Percentiles rank a stretch among this genome's conserved stretches.
Conservation (phyloP, 495 filamentous ascomycete genomes). For the Neurospora sp. region DNA sequence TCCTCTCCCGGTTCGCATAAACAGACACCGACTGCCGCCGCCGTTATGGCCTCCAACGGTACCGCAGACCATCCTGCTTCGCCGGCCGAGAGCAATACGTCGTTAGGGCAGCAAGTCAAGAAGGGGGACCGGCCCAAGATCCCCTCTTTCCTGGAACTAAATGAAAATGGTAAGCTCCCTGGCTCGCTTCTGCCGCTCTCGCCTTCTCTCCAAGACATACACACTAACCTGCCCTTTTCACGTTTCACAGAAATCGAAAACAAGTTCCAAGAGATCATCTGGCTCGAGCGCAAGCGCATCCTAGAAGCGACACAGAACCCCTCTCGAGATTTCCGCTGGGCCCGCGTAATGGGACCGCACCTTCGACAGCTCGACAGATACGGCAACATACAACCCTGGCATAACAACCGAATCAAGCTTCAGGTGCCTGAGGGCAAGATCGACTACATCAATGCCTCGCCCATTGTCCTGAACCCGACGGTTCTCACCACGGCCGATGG, state of each 20-base stretch:
- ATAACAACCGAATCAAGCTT: conserved; percentile 74
- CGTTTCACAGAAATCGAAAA: conserved; percentile 31
- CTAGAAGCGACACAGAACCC: conserved; percentile 31
- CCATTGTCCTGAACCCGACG: conserved; percentile 59
- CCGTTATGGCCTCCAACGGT: conserved; percentile 10
- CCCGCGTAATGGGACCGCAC: conserved; percentile 40
- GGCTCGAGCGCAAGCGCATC: conserved; percentile 49
- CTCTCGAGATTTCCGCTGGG: conserved; percentile 44
- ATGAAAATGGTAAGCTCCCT: conserved; percentile 13
- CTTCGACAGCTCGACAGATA: conserved; percentile 60
- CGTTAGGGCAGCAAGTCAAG: not conserved
- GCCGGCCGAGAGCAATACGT: conserved; percentile 6
- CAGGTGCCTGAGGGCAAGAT: conserved; percentile 66
- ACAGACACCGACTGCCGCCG: conserved; percentile 18
- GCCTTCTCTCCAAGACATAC: not conserved
- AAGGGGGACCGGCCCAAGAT: conserved; percentile 18
- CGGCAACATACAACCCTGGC: conserved; percentile 76
- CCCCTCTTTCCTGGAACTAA: conserved; percentile 35
- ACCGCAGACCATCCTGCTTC: conserved; percentile 18
- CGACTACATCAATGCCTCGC: conserved; percentile 96
- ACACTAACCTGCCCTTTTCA: conserved; percentile 2
- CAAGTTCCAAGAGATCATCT: conserved; percentile 53
- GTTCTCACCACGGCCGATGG: conserved; percentile 38
- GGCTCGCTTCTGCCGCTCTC: not conserved
- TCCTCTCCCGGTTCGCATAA: conserved; percentile 24